Evolutionary conservation across 208 protist genomes (phyloP).

Genomic region (Trichomonas tenax): DNA sequence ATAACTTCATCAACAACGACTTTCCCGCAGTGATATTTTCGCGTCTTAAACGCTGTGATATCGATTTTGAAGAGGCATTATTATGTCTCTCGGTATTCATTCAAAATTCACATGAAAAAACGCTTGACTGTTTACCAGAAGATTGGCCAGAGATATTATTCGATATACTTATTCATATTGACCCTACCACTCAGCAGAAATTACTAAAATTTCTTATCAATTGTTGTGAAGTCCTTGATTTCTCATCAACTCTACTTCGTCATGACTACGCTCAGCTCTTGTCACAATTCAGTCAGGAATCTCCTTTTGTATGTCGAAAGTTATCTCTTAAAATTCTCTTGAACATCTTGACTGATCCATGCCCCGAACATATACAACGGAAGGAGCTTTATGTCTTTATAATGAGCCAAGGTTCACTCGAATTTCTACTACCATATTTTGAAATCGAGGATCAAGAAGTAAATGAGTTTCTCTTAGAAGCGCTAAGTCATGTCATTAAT

Average conservation of each 20-base stretch:
- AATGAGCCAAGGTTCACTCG: background rate
- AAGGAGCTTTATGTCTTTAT: background rate
- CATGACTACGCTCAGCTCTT: background rate
- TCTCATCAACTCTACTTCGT: background rate
- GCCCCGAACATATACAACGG: too few species aligned
- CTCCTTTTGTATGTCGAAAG: background rate
- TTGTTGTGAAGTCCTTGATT: background rate
- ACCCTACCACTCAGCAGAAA: background rate
- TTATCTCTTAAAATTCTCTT: background rate
- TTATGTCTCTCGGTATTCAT: background rate
- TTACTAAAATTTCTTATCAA: background rate
- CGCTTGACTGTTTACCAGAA: background rate
- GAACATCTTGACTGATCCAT: background rate
- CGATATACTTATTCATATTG: background rate
- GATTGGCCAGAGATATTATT: background rate
- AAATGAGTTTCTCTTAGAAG: background rate
- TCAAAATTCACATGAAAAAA: background rate
- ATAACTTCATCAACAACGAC: background rate
- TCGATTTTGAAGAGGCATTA: background rate
- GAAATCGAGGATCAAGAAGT: background rate
- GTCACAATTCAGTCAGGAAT: background rate
- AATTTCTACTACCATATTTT: background rate
- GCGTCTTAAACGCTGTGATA: background rate
- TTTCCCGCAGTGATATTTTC: background rate
- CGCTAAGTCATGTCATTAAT: background rate